phyloP scores from a whole-genome alignment of 768 basidiomycete species.

The Termitomyces sp. region DNA sequence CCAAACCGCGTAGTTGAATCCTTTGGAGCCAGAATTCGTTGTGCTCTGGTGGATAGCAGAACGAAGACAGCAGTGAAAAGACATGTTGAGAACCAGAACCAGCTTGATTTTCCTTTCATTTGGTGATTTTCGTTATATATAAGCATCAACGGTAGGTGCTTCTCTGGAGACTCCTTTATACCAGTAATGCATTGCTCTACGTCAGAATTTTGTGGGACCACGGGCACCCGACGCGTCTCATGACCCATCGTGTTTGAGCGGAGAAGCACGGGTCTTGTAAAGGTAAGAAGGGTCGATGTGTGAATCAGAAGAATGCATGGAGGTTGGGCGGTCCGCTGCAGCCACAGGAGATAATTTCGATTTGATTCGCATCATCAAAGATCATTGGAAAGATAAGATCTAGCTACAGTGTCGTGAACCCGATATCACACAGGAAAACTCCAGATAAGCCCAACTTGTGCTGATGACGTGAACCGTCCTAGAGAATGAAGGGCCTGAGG shows the following conservation, averaged over 20 bases:
- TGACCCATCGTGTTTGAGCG: not conserved
- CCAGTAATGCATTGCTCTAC: not conserved
- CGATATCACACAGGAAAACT: no score
- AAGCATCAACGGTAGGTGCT: not conserved
- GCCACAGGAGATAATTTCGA: not conserved
- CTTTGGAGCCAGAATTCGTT: not conserved
- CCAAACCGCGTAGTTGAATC: not conserved
- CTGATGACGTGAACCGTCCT: no score
- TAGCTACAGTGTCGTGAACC: no score
- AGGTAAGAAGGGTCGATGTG: not conserved
- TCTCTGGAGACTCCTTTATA: not conserved
- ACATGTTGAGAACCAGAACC: conserved; percentile 26
- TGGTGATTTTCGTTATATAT: not conserved
- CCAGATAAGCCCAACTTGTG: no score
- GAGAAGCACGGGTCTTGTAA: not conserved
- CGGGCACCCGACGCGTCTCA: not conserved
- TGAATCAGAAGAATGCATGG: not conserved
- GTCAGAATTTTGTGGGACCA: not conserved
- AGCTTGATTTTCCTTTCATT: conserved; percentile 18
- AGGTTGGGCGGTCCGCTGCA: not conserved
- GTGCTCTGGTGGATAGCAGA: conserved; percentile 17
- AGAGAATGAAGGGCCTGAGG: no score
- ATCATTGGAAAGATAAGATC: no score
- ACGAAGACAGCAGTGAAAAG: conserved; percentile 22
- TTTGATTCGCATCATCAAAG: not conserved